phyloP scores from a whole-genome alignment of 441 rosid genomes.

The Gossypium schwendimanii region DNA sequence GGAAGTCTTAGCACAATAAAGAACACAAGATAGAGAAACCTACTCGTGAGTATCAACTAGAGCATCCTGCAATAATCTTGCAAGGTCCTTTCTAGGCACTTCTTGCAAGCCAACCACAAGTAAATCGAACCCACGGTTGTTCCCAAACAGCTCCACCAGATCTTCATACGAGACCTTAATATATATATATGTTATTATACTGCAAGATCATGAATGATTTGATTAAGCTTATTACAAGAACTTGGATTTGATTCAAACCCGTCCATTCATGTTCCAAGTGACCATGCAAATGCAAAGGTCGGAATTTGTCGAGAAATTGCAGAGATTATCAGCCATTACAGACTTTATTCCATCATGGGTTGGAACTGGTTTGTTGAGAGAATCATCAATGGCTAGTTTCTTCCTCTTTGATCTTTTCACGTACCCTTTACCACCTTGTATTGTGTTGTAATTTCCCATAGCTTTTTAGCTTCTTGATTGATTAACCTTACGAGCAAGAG shows the following conservation, averaged over 20 bases:
- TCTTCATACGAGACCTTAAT: constrained; percentile 44
- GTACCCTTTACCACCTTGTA: constrained; percentile 16
- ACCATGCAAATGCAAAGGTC: constrained; percentile 53
- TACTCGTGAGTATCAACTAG: constrained; percentile 48
- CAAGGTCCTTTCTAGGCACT: constrained; percentile 43
- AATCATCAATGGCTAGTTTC: no score
- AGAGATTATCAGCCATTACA: constrained; percentile 30
- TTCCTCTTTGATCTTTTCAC: no score
- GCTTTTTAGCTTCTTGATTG: not conserved
- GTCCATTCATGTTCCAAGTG: constrained; percentile 89
- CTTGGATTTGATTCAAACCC: constrained; percentile 22
- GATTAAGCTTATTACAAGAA: not conserved
- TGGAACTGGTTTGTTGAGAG: constrained; percentile 13
- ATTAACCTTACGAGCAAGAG: not conserved
- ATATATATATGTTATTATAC: not conserved
- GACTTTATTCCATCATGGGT: constrained; percentile 49
- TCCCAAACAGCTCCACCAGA: constrained; percentile 47
- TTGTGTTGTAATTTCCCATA: constrained; percentile 28
- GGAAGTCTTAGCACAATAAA: not conserved
- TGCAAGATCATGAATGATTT: not conserved
- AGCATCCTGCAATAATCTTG: constrained; percentile 39
- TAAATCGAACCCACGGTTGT: constrained; percentile 46
- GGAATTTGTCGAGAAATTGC: constrained; percentile 42
- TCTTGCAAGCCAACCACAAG: constrained; percentile 66
- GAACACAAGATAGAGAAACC: not conserved